These are phyloP conservation scores for Stemphylium vesicarium DNA, from an alignment of 2,329 filamentous ascomycete species.

Conservation along the genomic window DNA sequence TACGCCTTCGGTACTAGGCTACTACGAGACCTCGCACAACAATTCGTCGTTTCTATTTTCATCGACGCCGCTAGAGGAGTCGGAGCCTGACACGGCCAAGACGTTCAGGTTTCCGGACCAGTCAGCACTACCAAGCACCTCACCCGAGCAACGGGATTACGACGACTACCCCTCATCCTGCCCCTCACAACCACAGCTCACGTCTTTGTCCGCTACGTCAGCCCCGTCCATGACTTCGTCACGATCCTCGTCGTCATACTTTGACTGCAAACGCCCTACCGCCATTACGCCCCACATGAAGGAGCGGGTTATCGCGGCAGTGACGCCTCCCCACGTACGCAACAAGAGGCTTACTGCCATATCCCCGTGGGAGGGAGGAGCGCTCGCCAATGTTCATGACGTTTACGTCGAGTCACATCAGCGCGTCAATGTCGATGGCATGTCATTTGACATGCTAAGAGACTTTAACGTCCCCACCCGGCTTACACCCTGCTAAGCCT, in stretches of 20 bases:
- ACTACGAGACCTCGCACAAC: conserved; percentile 35
- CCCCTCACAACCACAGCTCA: conserved; percentile 36
- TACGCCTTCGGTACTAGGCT: conserved; percentile 39
- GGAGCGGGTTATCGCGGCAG: conserved; percentile 40
- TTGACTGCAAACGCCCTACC: conserved; percentile 39
- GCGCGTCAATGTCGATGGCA: conserved; percentile 42
- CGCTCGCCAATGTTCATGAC: conserved; percentile 40
- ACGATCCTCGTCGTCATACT: conserved; percentile 36
- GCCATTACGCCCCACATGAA: conserved; percentile 32
- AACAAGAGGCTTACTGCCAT: conserved; percentile 37
- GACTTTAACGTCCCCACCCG: conserved; percentile 34
- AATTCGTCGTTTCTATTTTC: conserved; percentile 41
- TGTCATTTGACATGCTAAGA: conserved; percentile 45
- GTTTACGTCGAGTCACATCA: conserved; percentile 43
- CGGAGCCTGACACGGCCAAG: conserved; percentile 28
- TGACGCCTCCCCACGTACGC: conserved; percentile 30
- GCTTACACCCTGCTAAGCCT: conserved; percentile 34
- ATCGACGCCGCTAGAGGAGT: conserved; percentile 35
- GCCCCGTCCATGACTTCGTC: conserved; percentile 40
- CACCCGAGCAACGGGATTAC: conserved; percentile 18
- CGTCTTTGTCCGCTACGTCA: conserved; percentile 43
- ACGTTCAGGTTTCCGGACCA: conserved; percentile 30
- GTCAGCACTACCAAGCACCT: conserved; percentile 18
- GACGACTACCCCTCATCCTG: conserved; percentile 34
- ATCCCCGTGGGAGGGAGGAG: conserved; percentile 42